phyloP scores from a whole-genome alignment of 441 rosid species.

The Gossypium trilobum region DNA sequence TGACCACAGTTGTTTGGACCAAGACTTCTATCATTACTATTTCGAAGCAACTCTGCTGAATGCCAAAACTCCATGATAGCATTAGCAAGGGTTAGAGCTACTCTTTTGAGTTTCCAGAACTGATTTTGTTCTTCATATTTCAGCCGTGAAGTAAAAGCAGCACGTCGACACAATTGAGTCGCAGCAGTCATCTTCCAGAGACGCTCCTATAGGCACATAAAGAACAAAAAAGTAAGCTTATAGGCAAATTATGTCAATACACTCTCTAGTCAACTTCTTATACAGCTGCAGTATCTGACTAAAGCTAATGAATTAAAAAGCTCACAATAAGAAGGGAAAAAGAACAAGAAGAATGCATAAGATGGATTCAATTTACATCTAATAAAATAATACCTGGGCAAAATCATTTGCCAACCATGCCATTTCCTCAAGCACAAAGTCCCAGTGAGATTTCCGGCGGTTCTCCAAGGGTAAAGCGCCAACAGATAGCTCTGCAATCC shows the following conservation, averaged over 20 bases:
- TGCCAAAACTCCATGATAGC: constrained; percentile 90
- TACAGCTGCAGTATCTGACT: neutral
- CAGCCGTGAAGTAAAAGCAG: constrained; percentile 50
- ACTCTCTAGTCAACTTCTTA: neutral
- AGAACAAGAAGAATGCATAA: neutral
- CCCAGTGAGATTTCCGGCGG: constrained; percentile 72
- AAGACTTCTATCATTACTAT: constrained; percentile 22
- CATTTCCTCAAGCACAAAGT: constrained; percentile 98
- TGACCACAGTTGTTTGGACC: constrained; percentile 26
- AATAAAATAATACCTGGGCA: constrained; percentile 63
- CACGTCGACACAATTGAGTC: constrained; percentile 67
- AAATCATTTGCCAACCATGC: constrained; percentile 98
- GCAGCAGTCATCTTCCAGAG: constrained; percentile 98
- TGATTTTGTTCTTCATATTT: constrained; percentile 54
- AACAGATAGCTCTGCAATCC: constrained; percentile 78
- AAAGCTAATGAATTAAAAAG: constrained; percentile 10
- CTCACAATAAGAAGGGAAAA: constrained; percentile 8
- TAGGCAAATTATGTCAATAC: neutral
- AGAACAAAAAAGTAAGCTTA: constrained; percentile 3
- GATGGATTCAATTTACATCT: neutral
- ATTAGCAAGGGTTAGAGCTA: constrained; percentile 61
- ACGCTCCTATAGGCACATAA: constrained; percentile 60
- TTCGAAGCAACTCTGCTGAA: constrained; percentile 45
- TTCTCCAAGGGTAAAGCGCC: constrained; percentile 41
- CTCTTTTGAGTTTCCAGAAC: constrained; percentile 44